phyloP scores from a whole-genome alignment of 345 rosid genomes.

The Fremontodendron californicum region DNA sequence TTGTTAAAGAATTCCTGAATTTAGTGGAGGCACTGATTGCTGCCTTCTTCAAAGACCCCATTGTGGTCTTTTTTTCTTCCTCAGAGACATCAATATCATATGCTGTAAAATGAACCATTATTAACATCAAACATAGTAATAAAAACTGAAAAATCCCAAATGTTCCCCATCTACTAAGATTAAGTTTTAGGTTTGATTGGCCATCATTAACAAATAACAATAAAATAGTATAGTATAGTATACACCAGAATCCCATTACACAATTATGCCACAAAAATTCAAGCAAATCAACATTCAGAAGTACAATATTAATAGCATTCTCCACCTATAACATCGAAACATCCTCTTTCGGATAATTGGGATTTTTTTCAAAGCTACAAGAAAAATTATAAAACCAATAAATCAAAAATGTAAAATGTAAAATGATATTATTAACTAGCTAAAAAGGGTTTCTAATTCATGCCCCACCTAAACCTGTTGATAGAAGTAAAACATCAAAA shows the following conservation, averaged over 20 bases:
- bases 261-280: background rate
- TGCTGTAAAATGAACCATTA: conserved; percentile 3
- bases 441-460: background rate
- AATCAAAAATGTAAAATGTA: background rate
- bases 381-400: background rate
- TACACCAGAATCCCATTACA: background rate
- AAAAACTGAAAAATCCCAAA: background rate
- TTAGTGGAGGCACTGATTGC: conserved; percentile 64
- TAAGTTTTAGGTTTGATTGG: background rate
- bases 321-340: background rate
- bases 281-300: background rate
- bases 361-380: too few species aligned
- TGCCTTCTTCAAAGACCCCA: conserved; percentile 66
- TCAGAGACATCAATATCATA: conserved; percentile 37
- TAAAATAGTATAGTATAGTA: too few species aligned
- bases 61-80: conserved; percentile 50
- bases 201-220: background rate
- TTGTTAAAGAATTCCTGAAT: conserved; percentile 63
- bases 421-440: background rate
- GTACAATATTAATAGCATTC: background rate
- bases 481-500: background rate
- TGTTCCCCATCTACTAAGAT: background rate
- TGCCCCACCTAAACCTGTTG: background rate
- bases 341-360: background rate
- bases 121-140: background rate